Evolutionary conservation across 345 rosid species (phyloP).

Genomic region (Eucalyptus leucophloia): DNA sequence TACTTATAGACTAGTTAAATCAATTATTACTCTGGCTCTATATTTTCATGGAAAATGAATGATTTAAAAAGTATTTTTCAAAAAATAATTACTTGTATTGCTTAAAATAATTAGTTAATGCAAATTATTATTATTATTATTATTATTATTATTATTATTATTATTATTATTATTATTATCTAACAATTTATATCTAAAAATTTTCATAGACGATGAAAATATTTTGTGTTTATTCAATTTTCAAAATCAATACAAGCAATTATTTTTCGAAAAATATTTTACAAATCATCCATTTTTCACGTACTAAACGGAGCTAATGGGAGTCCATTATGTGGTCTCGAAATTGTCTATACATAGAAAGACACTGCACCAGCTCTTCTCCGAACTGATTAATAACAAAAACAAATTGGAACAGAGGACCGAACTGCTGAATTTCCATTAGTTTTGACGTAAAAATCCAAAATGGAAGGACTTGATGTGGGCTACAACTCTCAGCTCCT

Average conservation of each 20-base stretch:
- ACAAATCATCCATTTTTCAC: accelerated
- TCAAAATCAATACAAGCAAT: accelerated
- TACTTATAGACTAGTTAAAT: neutral
- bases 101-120: too few relatives aligned
- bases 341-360: neutral
- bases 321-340: neutral
- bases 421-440: neutral
- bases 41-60: accelerated
- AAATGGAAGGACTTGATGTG: neutral
- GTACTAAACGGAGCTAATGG: neutral
- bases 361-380: neutral
- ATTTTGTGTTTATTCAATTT: neutral
- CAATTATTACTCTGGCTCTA: neutral
- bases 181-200: accelerated
- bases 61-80: accelerated
- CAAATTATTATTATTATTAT: too few relatives aligned
- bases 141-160: too few relatives aligned
- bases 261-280: neutral
- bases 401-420: neutral
- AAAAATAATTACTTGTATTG: accelerated
- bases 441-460: neutral
- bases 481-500: neutral
- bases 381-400: neutral
- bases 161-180: too few relatives aligned
- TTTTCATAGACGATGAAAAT: neutral